These are phyloP conservation scores for Tylopilus sp. DNA, from an alignment of 1,284 basidiomycete species.

Conservation along the genomic window DNA sequence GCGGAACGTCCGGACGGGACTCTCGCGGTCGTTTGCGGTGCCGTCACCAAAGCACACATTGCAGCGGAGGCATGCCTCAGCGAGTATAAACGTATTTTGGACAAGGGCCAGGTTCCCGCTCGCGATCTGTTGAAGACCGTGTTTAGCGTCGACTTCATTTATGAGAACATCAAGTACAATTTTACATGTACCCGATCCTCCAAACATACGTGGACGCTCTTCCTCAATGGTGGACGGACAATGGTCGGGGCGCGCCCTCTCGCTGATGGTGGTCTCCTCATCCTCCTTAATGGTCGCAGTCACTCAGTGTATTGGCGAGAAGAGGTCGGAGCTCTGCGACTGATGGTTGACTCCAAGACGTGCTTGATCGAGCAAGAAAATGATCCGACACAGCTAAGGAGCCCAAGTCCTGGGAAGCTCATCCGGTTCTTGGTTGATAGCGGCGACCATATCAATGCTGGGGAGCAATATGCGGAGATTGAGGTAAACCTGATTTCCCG, in stretches of 20 bases:
- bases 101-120: conserved; percentile 96
- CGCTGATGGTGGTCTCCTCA: conserved; percentile 91
- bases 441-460: conserved; percentile 94
- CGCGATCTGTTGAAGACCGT: conserved; percentile 95
- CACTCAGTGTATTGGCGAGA: conserved; percentile 99
- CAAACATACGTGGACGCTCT: conserved; percentile 85
- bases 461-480: conserved; percentile 97
- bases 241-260: conserved; percentile 87
- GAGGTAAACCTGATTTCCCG: conserved; percentile 53
- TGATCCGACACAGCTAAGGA: conserved; percentile 95
- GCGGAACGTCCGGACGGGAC: conserved; percentile 92
- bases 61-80: conserved; percentile 85
- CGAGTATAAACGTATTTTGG: conserved; percentile 93
- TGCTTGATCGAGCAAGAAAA: conserved; percentile 99
- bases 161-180: conserved; percentile 93
- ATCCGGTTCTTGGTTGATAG: conserved; percentile 94
- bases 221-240: conserved; percentile 91
- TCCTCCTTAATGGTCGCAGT: conserved; percentile 88
- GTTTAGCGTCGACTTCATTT: conserved; percentile 97
- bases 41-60: conserved; percentile 93
- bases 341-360: conserved; percentile 96
- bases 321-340: conserved; percentile 89
- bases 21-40: conserved; percentile 93
- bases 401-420: conserved; percentile 95
- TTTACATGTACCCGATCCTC: conserved; percentile 95